These are phyloP conservation scores for Lotmaria passim DNA, from an alignment of 208 protist species.

Conservation along the genomic window DNA sequence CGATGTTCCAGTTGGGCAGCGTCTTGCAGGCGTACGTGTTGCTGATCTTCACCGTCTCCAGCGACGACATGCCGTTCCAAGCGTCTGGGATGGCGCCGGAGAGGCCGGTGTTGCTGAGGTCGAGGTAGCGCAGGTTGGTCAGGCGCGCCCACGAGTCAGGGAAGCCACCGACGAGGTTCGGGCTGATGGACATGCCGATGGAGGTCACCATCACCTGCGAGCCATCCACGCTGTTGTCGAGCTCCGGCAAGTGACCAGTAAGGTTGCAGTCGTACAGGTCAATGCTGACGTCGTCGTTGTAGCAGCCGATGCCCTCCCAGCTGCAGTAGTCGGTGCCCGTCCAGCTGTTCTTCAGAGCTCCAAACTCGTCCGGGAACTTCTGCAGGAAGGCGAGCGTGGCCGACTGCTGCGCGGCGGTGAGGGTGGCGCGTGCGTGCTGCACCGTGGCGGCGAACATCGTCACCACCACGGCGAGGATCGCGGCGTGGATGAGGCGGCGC, in stretches of 20 bases:
- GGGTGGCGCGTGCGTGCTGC: background rate
- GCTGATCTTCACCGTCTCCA: constrained; percentile 16
- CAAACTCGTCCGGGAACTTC: background rate
- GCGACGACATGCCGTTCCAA: constrained; percentile 29
- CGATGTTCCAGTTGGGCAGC: constrained; percentile 27
- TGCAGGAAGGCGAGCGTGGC: background rate
- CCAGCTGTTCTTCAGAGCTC: background rate
- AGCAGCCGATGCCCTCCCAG: constrained; percentile 25
- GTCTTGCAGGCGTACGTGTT: constrained; percentile 7
- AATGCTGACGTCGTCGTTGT: constrained; percentile 23
- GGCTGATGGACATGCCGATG: constrained; percentile 31
- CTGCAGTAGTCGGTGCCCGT: constrained; percentile 28
- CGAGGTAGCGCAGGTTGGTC: constrained; percentile 9
- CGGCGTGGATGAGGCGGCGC: background rate
- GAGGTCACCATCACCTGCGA: constrained; percentile 5
- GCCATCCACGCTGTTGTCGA: background rate
- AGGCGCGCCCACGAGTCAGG: constrained; percentile 11
- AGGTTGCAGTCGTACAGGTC: constrained; percentile 19
- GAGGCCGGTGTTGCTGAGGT: constrained; percentile 31
- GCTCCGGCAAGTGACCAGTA: constrained; percentile 12
- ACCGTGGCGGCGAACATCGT: background rate
- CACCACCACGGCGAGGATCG: constrained; percentile 8
- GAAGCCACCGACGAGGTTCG: constrained; percentile 4
- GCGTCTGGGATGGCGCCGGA: constrained; percentile 9
- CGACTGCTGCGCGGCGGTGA: background rate